A percentile compares a stretch with the other conserved stretches of the same genome.
These are phyloP conservation scores for Hortiboletus campestris DNA, from an alignment of 768 basidiomycete species.

Conservation along the genomic window DNA sequence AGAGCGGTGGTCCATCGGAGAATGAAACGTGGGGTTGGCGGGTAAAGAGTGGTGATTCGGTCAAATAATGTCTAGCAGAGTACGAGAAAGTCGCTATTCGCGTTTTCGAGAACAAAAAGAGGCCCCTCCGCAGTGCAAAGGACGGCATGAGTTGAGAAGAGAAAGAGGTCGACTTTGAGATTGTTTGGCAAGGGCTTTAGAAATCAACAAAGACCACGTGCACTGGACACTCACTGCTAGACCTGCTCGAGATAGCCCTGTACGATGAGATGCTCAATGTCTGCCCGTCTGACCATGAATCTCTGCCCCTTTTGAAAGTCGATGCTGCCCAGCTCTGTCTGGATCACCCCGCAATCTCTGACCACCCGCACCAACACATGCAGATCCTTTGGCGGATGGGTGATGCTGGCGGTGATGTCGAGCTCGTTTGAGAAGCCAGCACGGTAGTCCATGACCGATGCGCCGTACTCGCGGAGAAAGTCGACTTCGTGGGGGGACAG, in stretches of 20 bases:
- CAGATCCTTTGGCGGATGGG: constrained; percentile 83
- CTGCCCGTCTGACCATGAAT: constrained; percentile 82
- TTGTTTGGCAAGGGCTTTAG: constrained; percentile 28
- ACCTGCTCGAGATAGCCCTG: constrained; percentile 93
- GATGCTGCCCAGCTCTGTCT: constrained; percentile 87
- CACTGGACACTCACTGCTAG: constrained; percentile 21
- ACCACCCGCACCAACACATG: constrained; percentile 86
- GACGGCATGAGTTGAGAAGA: constrained; percentile 14
- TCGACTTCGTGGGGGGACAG: constrained; percentile 82
- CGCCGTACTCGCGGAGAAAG: constrained; percentile 79
- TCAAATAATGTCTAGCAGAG: constrained; percentile 3
- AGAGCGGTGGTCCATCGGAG: constrained; percentile 11
- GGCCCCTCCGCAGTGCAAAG: not conserved
- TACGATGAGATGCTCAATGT: constrained; percentile 92
- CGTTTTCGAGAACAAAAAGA: not conserved
- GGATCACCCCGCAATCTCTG: constrained; percentile 86
- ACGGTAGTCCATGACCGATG: constrained; percentile 79
- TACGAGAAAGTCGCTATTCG: not conserved
- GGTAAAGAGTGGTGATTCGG: constrained; percentile 17
- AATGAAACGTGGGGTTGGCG: not conserved
- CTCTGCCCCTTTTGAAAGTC: constrained; percentile 89
- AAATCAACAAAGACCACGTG: constrained; percentile 20
- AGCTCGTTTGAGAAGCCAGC: constrained; percentile 82
- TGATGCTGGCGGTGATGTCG: constrained; percentile 83
- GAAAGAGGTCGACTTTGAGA: not conserved